These are phyloP conservation scores for Acanthamoeba royreba DNA, from an alignment of 208 protist genomes.

Conservation along the genomic window DNA sequence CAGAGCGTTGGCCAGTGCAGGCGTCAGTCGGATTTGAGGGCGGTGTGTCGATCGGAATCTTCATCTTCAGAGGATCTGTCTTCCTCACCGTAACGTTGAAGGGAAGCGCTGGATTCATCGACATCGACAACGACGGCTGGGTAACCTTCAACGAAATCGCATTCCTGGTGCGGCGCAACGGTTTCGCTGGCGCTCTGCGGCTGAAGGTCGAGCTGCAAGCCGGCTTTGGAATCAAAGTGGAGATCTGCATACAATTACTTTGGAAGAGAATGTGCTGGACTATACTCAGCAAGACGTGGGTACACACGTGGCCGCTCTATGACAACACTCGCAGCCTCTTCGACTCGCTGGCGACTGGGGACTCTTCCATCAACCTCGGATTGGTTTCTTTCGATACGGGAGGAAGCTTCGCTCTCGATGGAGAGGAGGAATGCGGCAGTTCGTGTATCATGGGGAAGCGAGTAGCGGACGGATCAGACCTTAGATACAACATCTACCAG, in stretches of 20 bases:
- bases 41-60: slow-evolving; percentile 31
- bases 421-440: not conserved
- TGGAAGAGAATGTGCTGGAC: not conserved
- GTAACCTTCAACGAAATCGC: slow-evolving; percentile 44
- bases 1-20: not conserved
- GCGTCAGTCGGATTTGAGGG: not conserved
- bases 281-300: not conserved
- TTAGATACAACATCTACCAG: not conserved
- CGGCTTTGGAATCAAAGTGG: not conserved
- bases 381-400: not conserved
- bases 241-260: not conserved
- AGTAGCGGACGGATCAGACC: not conserved
- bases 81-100: not conserved
- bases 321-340: not conserved
- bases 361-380: not conserved
- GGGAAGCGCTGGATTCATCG: not conserved
- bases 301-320: not conserved
- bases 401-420: not conserved
- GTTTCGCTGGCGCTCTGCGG: not conserved
- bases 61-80: slow-evolving; percentile 1
- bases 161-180: not conserved
- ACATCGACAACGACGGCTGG: not conserved
- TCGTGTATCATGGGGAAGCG: not conserved
- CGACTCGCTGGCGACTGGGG: not conserved
- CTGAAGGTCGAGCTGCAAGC: not conserved